phyloP scores from a whole-genome alignment of 768 basidiomycete species.

The Neoboletus subvelutipes region DNA sequence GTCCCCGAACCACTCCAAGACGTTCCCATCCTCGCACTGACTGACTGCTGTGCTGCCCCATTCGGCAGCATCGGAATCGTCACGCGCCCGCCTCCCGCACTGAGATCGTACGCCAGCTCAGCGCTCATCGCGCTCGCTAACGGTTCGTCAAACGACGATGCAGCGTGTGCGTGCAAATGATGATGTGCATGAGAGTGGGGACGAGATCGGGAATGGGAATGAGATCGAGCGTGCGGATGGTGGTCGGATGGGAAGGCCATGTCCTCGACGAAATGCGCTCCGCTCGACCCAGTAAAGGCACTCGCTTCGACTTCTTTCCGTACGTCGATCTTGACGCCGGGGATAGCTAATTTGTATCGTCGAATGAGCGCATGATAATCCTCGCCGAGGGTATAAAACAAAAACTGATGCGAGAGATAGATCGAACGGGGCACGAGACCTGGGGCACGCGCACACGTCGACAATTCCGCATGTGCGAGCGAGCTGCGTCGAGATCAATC shows the following conservation, averaged over 20 bases:
- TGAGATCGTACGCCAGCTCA: constrained; percentile 50
- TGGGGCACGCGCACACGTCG: constrained; percentile 61
- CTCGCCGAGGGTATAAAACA: constrained; percentile 71
- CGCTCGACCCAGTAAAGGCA: constrained; percentile 38
- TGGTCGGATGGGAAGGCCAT: constrained; percentile 11
- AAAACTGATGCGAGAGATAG: constrained; percentile 84
- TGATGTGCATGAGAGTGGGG: constrained; percentile 14
- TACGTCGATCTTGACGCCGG: constrained; percentile 63
- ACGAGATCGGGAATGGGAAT: constrained; percentile 3
- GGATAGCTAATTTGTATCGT: constrained; percentile 57
- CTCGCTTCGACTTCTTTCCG: constrained; percentile 69
- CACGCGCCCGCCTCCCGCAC: constrained; percentile 36
- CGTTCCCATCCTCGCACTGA: not conserved
- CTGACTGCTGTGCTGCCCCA: constrained; percentile 39
- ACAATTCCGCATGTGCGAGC: constrained; percentile 80
- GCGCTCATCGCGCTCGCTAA: constrained; percentile 71
- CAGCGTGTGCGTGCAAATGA: constrained; percentile 43
- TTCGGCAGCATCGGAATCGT: constrained; percentile 80
- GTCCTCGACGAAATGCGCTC: constrained; percentile 28
- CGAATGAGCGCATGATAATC: constrained; percentile 81
- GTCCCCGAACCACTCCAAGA: constrained; percentile 19
- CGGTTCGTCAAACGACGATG: constrained; percentile 67
- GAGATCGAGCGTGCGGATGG: constrained; percentile 3
- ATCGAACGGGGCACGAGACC: constrained; percentile 68
- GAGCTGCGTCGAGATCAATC: constrained; percentile 28